phyloP scores from a whole-genome alignment of 148 eudicot genomes.

The Rhododendron molle region DNA sequence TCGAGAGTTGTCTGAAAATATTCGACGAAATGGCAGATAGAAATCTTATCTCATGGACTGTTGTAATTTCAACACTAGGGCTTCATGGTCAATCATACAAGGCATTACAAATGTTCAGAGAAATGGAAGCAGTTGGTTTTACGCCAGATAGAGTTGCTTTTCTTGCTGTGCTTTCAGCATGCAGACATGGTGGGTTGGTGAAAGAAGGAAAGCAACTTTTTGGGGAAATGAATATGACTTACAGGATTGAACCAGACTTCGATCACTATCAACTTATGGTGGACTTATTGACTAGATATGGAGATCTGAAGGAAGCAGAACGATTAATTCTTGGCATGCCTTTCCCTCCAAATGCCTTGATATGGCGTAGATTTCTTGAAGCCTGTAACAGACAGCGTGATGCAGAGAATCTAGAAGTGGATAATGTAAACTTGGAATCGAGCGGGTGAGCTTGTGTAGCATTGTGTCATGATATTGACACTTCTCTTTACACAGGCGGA shows the following conservation, averaged over 20 bases:
- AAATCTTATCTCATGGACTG: conserved; percentile 67
- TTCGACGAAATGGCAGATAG: conserved; percentile 40
- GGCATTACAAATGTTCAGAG: conserved; percentile 53
- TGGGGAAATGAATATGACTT: conserved; percentile 40
- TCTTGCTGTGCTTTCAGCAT: conserved; percentile 60
- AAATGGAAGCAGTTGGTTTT: conserved; percentile 50
- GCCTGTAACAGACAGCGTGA: conserved; percentile 41
- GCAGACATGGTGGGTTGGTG: conserved; percentile 67
- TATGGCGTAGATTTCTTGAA: conserved; percentile 63
- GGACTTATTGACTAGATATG: conserved; percentile 61
- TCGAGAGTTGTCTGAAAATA: conserved; percentile 41
- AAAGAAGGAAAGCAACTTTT: conserved; percentile 58
- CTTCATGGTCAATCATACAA: conserved; percentile 51
- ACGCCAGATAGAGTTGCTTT: conserved; percentile 57
- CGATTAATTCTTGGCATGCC: conserved; percentile 55
- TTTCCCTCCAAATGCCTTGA: conserved; percentile 48
- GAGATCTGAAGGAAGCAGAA: conserved; percentile 66
- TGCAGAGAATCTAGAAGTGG: conserved; percentile 8
- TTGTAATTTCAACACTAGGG: conserved; percentile 55
- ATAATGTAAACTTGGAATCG: conserved; percentile 4
- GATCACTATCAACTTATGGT: conserved; percentile 67
- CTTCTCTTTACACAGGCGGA: neutral
- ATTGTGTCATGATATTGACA: neutral
- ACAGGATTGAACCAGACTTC: conserved; percentile 51
- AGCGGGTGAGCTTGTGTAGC: neutral